Percentiles rank a stretch among this genome's conserved stretches.
phyloP scores from a whole-genome alignment of 371 early-diverging fungal genomes.

The Mucor mucedo region DNA sequence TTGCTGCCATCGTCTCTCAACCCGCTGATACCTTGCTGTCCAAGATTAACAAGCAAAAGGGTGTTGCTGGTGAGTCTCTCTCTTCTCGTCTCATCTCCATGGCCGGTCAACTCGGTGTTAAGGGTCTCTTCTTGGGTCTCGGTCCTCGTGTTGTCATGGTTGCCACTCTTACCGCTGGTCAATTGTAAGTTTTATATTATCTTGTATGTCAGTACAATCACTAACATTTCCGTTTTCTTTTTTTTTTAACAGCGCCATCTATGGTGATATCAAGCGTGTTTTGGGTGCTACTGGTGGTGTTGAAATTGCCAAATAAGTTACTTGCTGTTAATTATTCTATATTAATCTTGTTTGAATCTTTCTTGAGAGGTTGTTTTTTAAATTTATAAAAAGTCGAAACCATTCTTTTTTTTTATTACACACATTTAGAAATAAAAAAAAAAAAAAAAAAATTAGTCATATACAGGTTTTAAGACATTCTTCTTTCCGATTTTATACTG shows the following conservation, averaged over 20 bases:
- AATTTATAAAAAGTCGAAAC: constrained; percentile 4
- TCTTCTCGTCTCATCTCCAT: constrained; percentile 60
- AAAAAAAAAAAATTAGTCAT: constrained; percentile 3
- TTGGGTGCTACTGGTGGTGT: constrained; percentile 72
- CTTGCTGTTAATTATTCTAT: background rate
- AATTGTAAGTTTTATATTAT: constrained; percentile 47
- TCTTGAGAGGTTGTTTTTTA: background rate
- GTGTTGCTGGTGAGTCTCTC: constrained; percentile 61
- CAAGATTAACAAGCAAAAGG: constrained; percentile 76
- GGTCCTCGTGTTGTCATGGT: constrained; percentile 84
- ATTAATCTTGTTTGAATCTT: background rate
- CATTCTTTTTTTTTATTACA: constrained; percentile 14
- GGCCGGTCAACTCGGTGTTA: constrained; percentile 66
- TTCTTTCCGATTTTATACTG: constrained; percentile 12
- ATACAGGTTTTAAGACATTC: constrained; percentile 6
- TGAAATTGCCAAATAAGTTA: constrained; percentile 52
- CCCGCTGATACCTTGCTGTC: constrained; percentile 66
- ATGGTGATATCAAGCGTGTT: constrained; percentile 73
- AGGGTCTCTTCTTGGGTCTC: constrained; percentile 73
- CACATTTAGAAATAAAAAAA: constrained; percentile 10
- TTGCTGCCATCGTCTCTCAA: constrained; percentile 65
- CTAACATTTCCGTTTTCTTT: constrained; percentile 7
- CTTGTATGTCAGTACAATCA: background rate
- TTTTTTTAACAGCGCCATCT: constrained; percentile 47
- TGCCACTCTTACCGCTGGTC: constrained; percentile 77